A percentile compares a stretch with the other conserved stretches of the same genome.
These are phyloP conservation scores for Maudiozyma pseudohumilis DNA, from an alignment of 805 yeast genomes.

Conservation along the genomic window DNA sequence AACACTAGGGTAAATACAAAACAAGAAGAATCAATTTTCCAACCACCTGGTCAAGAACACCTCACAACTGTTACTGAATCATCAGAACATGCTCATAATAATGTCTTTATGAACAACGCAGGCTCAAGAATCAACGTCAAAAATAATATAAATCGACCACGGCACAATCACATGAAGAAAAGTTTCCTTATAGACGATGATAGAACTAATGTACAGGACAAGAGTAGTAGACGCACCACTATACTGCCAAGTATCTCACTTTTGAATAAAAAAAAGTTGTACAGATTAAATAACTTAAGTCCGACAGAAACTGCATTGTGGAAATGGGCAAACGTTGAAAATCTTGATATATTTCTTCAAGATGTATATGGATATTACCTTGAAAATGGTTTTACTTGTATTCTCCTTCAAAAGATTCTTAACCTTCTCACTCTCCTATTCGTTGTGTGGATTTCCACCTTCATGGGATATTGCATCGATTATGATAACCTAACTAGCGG, in stretches of 20 bases:
- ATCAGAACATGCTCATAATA: neutral
- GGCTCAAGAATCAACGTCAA: slow-evolving; percentile 7
- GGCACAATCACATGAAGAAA: slow-evolving; percentile 1
- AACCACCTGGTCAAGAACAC: neutral
- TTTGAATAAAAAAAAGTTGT: slow-evolving; percentile 19
- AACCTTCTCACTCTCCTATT: slow-evolving; percentile 71
- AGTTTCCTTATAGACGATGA: slow-evolving; percentile 7
- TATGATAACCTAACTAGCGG: slow-evolving; percentile 35
- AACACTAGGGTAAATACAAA: neutral
- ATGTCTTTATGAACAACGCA: neutral
- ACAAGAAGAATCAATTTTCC: neutral
- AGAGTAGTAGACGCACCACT: slow-evolving; percentile 1
- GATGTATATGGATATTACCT: slow-evolving; percentile 78
- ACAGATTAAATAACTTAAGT: slow-evolving; percentile 36
- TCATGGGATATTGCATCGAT: slow-evolving; percentile 74
- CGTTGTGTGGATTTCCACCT: slow-evolving; percentile 69
- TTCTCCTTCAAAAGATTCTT: slow-evolving; percentile 52
- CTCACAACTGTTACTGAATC: neutral
- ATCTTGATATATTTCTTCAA: slow-evolving; percentile 74
- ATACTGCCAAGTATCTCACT: slow-evolving; percentile 18
- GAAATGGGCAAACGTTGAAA: slow-evolving; percentile 94
- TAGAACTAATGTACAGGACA: neutral
- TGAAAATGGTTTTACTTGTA: slow-evolving; percentile 77
- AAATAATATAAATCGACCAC: slow-evolving; percentile 1
- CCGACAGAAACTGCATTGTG: slow-evolving; percentile 76